These are phyloP conservation scores for Naematelia aurantialba DNA, from an alignment of 768 basidiomycete species.

Conservation along the genomic window DNA sequence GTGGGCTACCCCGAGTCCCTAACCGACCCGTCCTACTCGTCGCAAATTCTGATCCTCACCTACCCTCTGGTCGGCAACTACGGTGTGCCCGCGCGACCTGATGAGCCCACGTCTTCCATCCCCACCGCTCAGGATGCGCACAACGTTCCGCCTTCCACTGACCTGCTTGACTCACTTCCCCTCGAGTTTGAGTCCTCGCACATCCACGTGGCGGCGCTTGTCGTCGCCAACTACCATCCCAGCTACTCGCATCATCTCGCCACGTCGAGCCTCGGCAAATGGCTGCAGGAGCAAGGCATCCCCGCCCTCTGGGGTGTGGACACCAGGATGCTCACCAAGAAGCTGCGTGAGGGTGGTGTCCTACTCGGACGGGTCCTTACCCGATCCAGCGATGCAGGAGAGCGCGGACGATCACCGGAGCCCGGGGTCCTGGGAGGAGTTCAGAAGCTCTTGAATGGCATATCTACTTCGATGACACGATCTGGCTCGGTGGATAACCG, in stretches of 20 bases:
- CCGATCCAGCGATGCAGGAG: constrained; percentile 52
- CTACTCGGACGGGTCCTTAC: constrained; percentile 83
- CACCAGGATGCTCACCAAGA: constrained; percentile 94
- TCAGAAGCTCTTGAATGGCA: constrained; percentile 36
- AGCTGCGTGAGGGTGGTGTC: constrained; percentile 87
- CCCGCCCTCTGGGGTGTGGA: constrained; percentile 95
- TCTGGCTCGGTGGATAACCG: constrained; percentile 51
- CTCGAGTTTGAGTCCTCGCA: constrained; percentile 87
- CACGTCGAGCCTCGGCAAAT: constrained; percentile 74
- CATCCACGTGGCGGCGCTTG: constrained; percentile 86
- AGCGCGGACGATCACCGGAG: constrained; percentile 39
- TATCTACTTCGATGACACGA: constrained; percentile 29
- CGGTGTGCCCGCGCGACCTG: constrained; percentile 75
- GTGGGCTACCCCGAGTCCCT: constrained; percentile 97
- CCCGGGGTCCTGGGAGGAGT: constrained; percentile 44
- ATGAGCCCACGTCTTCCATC: constrained; percentile 21
- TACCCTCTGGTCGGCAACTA: constrained; percentile 98
- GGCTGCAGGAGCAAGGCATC: constrained; percentile 91
- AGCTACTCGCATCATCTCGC: constrained; percentile 92
- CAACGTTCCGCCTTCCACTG: constrained; percentile 47
- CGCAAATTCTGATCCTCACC: constrained; percentile 94
- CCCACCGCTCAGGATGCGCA: constrained; percentile 42
- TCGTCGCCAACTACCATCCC: constrained; percentile 85
- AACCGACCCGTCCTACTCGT: constrained; percentile 97
- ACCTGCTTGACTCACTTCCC: constrained; percentile 50